Conservation (phyloP, 2,329 filamentous ascomycete genomes). For the Colletotrichum phormii region DNA sequence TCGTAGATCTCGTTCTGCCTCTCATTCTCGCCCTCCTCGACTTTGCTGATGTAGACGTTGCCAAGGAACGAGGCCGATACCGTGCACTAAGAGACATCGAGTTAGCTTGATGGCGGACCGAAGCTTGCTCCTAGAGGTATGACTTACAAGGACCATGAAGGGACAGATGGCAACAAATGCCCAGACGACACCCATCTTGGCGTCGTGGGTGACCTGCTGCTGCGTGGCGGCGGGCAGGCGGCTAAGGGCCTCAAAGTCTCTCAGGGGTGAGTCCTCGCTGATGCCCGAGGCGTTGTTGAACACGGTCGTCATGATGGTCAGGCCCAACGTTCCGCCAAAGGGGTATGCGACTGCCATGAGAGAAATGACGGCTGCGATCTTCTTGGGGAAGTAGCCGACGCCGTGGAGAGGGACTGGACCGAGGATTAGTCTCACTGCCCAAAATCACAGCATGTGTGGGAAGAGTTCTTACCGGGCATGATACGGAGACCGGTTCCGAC, state of each 20-base stretch:
- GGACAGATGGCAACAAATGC: conserved; percentile 72
- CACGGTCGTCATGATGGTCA: conserved; percentile 76
- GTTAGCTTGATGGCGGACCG: neutral
- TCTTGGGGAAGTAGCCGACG: conserved; percentile 69
- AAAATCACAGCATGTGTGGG: too few species aligned
- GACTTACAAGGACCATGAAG: conserved; percentile 60
- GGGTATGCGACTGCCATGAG: conserved; percentile 70
- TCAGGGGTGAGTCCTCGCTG: conserved; percentile 40
- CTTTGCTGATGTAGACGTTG: conserved; percentile 47
- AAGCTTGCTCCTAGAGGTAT: too few species aligned
- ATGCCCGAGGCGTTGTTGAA: conserved; percentile 68
- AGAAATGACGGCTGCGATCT: conserved; percentile 69
- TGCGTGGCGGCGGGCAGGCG: conserved; percentile 49
- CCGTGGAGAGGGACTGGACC: conserved; percentile 66
- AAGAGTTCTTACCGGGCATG: conserved; percentile 60
- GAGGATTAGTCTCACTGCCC: neutral
- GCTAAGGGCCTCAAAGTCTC: conserved; percentile 50
- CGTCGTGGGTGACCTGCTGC: conserved; percentile 52
- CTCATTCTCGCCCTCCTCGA: conserved; percentile 42
- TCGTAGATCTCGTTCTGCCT: conserved; percentile 42
- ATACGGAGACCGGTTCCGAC: conserved; percentile 73
- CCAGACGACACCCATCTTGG: conserved; percentile 71
- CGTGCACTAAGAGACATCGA: conserved; percentile 38
- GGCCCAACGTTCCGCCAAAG: conserved; percentile 72
- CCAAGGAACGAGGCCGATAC: conserved; percentile 44